Conservation (phyloP, 352 stramenopile genomes). For the Globisporangium barbulae region DNA sequence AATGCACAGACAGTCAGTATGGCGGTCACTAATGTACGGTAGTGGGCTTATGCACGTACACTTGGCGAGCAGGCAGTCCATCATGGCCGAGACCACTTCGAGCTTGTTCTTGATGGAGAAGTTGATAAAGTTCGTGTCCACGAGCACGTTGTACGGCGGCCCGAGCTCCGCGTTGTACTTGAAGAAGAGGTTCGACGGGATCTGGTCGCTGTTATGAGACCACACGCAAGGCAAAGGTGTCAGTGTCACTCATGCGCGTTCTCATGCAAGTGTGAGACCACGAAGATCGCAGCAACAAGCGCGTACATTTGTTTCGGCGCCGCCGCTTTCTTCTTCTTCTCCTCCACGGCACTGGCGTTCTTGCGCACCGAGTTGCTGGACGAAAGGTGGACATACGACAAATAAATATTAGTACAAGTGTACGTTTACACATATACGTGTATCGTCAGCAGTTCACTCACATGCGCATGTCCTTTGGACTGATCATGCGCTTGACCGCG, state of each 20-base stretch:
- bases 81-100: conserved; percentile 98
- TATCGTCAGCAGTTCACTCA: conserved; percentile 39
- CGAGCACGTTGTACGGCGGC: conserved; percentile 97
- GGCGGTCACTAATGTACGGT: background rate
- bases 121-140: conserved; percentile 99
- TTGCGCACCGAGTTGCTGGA: conserved; percentile 77
- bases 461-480: conserved; percentile 96
- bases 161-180: conserved; percentile 99
- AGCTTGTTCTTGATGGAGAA: conserved; percentile 99
- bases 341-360: conserved; percentile 65
- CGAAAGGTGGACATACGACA: background rate
- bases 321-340: conserved; percentile 89
- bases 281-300: background rate
- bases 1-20: background rate
- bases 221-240: too few relatives aligned
- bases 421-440: background rate
- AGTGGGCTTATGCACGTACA: conserved; percentile 51
- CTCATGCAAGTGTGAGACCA: too few relatives aligned
- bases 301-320: conserved; percentile 92
- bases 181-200: conserved; percentile 98
- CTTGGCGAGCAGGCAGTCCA: conserved; percentile 99
- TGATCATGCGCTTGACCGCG: conserved; percentile 98
- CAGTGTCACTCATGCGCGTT: background rate
- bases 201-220: conserved; percentile 82
- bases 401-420: background rate